Evolutionary conservation across 345 rosid genomes (phyloP), one percentile per base, ranked within the genome.

Genomic region (Eucalyptus curtisii): DNA sequence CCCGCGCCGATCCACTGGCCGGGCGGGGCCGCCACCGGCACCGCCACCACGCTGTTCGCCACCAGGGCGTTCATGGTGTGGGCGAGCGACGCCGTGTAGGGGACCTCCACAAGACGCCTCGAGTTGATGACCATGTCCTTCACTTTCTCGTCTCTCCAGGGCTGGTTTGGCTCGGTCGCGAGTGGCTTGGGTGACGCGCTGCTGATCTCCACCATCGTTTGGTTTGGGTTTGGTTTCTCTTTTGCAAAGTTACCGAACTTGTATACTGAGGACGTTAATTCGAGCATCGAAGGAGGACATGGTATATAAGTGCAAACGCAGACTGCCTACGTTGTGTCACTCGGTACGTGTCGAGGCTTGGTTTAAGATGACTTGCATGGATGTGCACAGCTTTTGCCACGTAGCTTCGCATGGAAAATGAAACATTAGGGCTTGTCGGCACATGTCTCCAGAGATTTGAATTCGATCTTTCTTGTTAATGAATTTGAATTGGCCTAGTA

Each of bases 1-100:
- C 99, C 99, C 2, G 97, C 98, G 3, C 99, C 98, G 2, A 97
- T 96, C 99, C 99, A 97, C 22, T 95, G 95, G 10, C 98, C 98
- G 1, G 98, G 99, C 3, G 99, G 98, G 15, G 99, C 98, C 5
- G 98, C 98, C 89, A 97, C 98, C 2, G 98, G 98, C 64, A 94
- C 90, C 8, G 99, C 96, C 59, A 92, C 94, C 89, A 96, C 96
- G 55, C 55, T 88, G 95, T 96, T 96, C 13, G 98, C 98, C 64
- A 94, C 94, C 86, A 97, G 86, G 5, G 93, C 89, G 92, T 95
- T 97, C 97, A 95, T 93, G 49, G 98, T 92, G 92, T 95, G 95
- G 57, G 93, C 92, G 49, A 97, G 85, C 37, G 97, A 91, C 37
- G 98, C 98, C 31, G 94, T 93, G 92, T 96, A 95, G 0, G 99